phyloP scores from a whole-genome alignment of 768 basidiomycete genomes.

The Boletus subparvulus region DNA sequence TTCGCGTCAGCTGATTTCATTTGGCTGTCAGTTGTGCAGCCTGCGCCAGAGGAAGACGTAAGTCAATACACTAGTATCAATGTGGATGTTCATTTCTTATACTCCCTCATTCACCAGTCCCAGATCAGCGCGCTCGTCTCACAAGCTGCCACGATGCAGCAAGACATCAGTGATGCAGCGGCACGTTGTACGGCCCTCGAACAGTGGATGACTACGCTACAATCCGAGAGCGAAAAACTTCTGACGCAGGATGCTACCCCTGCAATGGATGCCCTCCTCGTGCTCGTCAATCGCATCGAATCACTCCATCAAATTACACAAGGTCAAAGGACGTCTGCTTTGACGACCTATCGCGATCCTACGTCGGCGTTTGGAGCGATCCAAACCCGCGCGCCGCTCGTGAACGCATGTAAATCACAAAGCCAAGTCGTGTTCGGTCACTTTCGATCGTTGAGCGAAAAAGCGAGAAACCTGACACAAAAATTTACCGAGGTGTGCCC shows the following conservation, averaged over 20 bases:
- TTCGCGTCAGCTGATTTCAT: neutral
- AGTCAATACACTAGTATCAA: neutral
- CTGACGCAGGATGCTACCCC: neutral
- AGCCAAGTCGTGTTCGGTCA: conserved; percentile 3
- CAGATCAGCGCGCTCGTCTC: conserved; percentile 2
- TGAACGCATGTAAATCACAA: conserved; percentile 6
- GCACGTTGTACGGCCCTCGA: conserved; percentile 3
- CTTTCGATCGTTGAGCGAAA: conserved; percentile 7
- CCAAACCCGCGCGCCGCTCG: neutral
- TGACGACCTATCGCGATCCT: neutral
- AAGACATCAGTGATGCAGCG: conserved; percentile 3
- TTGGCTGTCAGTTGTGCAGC: neutral
- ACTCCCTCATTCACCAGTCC: neutral
- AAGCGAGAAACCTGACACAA: conserved; percentile 9
- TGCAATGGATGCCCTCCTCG: conserved; percentile 7
- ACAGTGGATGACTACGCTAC: neutral
- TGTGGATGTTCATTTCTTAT: neutral
- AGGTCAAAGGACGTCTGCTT: neutral
- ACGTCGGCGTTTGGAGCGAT: conserved; percentile 2
- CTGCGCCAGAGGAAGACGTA: neutral
- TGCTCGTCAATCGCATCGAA: conserved; percentile 5
- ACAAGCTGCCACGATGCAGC: conserved; percentile 1
- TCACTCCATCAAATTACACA: conserved; percentile 4
- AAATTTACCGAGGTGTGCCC: conserved; percentile 4
- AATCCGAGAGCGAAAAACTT: conserved; percentile 3